Evolutionary conservation across 805 yeast genomes (phyloP).

Genomic region (Candida maesae): DNA sequence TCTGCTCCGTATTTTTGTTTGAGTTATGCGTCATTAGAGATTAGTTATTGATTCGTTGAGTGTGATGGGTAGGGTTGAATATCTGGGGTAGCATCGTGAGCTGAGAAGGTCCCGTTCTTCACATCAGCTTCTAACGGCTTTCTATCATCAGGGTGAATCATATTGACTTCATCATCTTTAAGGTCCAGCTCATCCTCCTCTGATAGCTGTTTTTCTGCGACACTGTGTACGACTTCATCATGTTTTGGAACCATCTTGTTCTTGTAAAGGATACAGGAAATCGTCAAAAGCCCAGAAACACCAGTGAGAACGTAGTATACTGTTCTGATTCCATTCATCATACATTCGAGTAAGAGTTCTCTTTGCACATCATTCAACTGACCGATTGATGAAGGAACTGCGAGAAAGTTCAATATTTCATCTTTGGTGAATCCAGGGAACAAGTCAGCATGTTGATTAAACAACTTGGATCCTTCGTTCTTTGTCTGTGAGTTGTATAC

Average conservation of each 20-base stretch:
- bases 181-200: background rate
- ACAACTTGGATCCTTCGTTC: conserved; percentile 2
- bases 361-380: conserved; percentile 3
- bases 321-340: conserved; percentile 37
- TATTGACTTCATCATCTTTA: too few relatives aligned
- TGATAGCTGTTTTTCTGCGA: background rate
- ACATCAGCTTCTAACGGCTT: too few relatives aligned
- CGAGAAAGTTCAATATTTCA: background rate
- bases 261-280: background rate
- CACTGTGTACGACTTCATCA: background rate
- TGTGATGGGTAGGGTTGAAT: background rate
- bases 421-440: conserved; percentile 1
- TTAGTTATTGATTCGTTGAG: background rate
- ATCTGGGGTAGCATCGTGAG: too few relatives aligned
- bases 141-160: too few relatives aligned
- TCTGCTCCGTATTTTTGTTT: too few relatives aligned
- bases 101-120: too few relatives aligned
- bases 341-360: conserved; percentile 13
- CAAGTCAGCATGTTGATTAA: background rate
- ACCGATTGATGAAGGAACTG: conserved; percentile 3
- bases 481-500: conserved; percentile 32
- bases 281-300: background rate
- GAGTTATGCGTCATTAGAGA: too few relatives aligned
- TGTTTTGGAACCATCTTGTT: background rate
- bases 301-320: conserved; percentile 37